These are phyloP conservation scores for Sporothrix inflata DNA, from an alignment of 2,329 filamentous ascomycete genomes.

Conservation along the genomic window DNA sequence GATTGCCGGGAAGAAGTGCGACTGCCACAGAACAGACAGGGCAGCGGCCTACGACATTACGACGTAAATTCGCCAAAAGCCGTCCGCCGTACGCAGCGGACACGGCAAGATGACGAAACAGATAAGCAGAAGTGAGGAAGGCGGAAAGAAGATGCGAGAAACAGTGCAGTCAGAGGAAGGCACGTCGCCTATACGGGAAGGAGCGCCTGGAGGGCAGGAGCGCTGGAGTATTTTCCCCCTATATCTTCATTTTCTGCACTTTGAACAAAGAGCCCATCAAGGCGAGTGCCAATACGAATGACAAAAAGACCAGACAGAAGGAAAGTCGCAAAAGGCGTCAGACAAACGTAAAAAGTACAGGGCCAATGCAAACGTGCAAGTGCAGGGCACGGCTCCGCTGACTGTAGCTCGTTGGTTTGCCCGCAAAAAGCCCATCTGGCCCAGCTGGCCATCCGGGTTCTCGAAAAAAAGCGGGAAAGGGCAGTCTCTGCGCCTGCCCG, in stretches of 20 bases:
- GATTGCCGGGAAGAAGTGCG: neutral
- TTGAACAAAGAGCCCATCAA: neutral
- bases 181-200: neutral
- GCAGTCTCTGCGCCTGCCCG: conserved; percentile 12
- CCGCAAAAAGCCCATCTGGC: neutral
- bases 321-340: neutral
- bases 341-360: neutral
- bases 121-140: neutral
- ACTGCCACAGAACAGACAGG: neutral
- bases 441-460: conserved; percentile 28
- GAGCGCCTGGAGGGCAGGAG: neutral
- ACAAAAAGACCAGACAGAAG: neutral
- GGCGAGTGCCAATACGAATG: neutral
- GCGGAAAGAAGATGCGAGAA: neutral
- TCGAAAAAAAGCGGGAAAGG: conserved; percentile 12
- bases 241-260: neutral
- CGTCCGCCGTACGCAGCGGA: neutral
- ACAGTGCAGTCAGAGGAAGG: too few species aligned
- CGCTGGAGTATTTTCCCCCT: too few species aligned
- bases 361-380: too few species aligned
- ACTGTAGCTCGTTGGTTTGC: too few species aligned
- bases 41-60: neutral
- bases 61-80: neutral
- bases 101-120: neutral
- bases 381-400: neutral